Conservation (phyloP, 176 grass and related monocot species). For the maize (Zea mays) region Zm-B73-REFERENCE-NAM-5.0 NC_050102.1:176045001-176045500, state of each 20-base stretch:
- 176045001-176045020: no score
- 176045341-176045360: neutral
- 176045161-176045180: neutral
- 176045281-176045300: neutral
- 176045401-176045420: neutral
- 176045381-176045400: neutral
- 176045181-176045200: neutral
- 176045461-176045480: neutral
- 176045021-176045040: no score
- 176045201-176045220: slow-evolving; percentile 14
- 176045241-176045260: slow-evolving; percentile 27
- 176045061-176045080: no score
- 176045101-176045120: neutral
- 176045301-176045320: slow-evolving; percentile 10
- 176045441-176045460: neutral
- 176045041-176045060: no score
- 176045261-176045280: neutral
- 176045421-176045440: neutral
- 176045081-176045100: no score
- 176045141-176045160: neutral
- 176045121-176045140: neutral
- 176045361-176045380: neutral
- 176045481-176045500: neutral
- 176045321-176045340: slow-evolving; percentile 20
- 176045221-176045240: slow-evolving; percentile 31